phyloP scores from a whole-genome alignment of 306 rosid species.

The Fragaria iinumae region DNA sequence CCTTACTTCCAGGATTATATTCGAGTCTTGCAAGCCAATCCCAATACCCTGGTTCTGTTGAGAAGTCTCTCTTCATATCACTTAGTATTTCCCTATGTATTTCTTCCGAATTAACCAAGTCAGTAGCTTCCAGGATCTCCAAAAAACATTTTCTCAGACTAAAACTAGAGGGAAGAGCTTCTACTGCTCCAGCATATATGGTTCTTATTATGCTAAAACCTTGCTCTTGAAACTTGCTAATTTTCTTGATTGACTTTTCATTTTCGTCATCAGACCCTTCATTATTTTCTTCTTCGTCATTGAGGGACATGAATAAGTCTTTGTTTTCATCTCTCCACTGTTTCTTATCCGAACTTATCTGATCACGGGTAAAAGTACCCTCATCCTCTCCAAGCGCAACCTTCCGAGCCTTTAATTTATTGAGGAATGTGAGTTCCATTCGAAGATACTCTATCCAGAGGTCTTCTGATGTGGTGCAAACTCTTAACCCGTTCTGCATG shows the following conservation, averaged over 20 bases:
- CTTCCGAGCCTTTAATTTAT: constrained; percentile 81
- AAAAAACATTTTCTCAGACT: constrained; percentile 64
- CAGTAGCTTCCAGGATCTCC: constrained; percentile 76
- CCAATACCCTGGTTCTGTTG: constrained; percentile 70
- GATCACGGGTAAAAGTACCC: constrained; percentile 53
- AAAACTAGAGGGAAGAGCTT: constrained; percentile 76
- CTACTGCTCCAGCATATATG: constrained; percentile 59
- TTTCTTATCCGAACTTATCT: constrained; percentile 46
- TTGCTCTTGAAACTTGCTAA: constrained; percentile 50
- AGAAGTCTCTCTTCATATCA: constrained; percentile 71
- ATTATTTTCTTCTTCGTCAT: constrained; percentile 33
- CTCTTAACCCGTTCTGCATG: constrained; percentile 86
- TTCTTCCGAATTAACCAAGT: constrained; percentile 63
- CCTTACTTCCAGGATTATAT: constrained; percentile 35
- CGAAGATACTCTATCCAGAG: constrained; percentile 95
- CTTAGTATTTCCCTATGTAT: constrained; percentile 55
- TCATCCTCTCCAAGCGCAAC: constrained; percentile 91
- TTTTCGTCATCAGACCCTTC: constrained; percentile 32
- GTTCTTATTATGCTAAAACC: constrained; percentile 55
- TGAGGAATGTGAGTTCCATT: constrained; percentile 87
- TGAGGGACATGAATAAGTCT: constrained; percentile 69
- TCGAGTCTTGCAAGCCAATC: constrained; percentile 85
- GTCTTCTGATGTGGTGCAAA: constrained; percentile 70
- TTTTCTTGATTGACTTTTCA: constrained; percentile 39
- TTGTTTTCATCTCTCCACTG: constrained; percentile 80